Percentiles rank a stretch among this genome's conserved stretches.
These are phyloP conservation scores for Apiospora phragmitis DNA, from an alignment of 2,329 filamentous ascomycete genomes.

Conservation along the genomic window DNA sequence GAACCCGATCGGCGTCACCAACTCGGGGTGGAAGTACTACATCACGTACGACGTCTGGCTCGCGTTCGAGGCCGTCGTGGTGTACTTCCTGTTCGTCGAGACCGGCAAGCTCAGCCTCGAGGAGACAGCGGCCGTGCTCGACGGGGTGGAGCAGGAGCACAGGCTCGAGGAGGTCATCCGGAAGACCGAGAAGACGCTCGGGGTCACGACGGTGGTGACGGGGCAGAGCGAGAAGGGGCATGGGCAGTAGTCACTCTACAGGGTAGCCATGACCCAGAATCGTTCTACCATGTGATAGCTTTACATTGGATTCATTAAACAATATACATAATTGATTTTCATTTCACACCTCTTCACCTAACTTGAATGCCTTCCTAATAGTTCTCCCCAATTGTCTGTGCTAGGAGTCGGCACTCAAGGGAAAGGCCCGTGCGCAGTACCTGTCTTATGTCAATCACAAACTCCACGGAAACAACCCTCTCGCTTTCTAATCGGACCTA, in stretches of 20 bases:
- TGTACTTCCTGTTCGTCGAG: conserved; percentile 40
- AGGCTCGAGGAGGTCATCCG: conserved; percentile 15
- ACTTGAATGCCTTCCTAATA: too few species aligned
- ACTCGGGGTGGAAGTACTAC: conserved; percentile 24
- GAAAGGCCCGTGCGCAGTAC: neutral
- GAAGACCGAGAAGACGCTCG: conserved; percentile 18
- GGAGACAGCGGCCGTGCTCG: conserved; percentile 27
- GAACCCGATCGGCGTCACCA: conserved; percentile 25
- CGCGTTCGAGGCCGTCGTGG: conserved; percentile 19
- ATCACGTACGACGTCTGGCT: conserved; percentile 26
- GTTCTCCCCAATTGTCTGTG: too few species aligned
- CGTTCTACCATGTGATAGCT: neutral
- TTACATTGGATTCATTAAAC: neutral
- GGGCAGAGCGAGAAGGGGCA: neutral
- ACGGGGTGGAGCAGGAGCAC: conserved; percentile 30
- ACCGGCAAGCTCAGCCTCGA: conserved; percentile 41
- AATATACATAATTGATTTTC: neutral
- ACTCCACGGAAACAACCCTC: neutral
- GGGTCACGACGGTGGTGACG: conserved; percentile 9
- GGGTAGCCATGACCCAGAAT: neutral
- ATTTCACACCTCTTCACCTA: too few species aligned
- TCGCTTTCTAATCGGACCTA: conserved; percentile 20
- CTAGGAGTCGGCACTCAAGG: neutral
- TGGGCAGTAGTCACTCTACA: neutral
- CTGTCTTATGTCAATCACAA: neutral